Percentiles rank a stretch among this genome's conserved stretches.
These are phyloP conservation scores for Collybiopsis luxurians DNA, from an alignment of 768 basidiomycete genomes.

Conservation along the genomic window DNA sequence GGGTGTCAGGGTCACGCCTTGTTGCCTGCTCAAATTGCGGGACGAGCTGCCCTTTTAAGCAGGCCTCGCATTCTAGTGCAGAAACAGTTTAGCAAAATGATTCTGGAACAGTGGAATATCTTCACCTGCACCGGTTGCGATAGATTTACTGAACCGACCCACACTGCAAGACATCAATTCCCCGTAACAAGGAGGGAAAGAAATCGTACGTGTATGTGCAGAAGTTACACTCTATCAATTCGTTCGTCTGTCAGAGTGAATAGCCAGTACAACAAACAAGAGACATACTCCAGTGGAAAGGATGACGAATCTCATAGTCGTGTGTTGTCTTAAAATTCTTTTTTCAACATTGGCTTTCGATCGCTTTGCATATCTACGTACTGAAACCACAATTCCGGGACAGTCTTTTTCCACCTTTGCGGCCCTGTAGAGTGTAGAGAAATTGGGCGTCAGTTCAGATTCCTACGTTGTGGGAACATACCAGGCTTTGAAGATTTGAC, in stretches of 20 bases:
- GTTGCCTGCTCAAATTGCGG: slow-evolving; percentile 47
- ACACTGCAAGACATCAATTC: slow-evolving; percentile 41
- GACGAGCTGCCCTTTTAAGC: slow-evolving; percentile 55
- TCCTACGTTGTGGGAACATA: slow-evolving; percentile 23
- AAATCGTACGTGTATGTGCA: slow-evolving; percentile 59
- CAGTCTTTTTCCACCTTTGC: slow-evolving; percentile 62
- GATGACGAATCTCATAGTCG: slow-evolving; percentile 72
- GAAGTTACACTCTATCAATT: slow-evolving; percentile 53
- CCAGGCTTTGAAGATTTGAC: slow-evolving; percentile 72
- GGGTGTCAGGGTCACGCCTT: slow-evolving; percentile 32
- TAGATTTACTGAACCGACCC: slow-evolving; percentile 73
- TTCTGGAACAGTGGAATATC: not conserved
- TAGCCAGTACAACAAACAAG: slow-evolving; percentile 5
- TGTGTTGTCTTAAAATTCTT: slow-evolving; percentile 53
- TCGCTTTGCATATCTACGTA: slow-evolving; percentile 21
- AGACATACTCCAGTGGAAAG: slow-evolving; percentile 63
- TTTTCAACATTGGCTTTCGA: not conserved
- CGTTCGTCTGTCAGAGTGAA: not conserved
- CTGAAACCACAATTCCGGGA: slow-evolving; percentile 71
- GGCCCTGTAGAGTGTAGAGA: slow-evolving; percentile 46
- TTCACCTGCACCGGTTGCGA: slow-evolving; percentile 40
- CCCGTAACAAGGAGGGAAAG: not conserved
- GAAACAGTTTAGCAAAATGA: not conserved
- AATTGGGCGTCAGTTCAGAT: not conserved
- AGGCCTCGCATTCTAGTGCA: slow-evolving; percentile 60